These are phyloP conservation scores for Daldinia caldariorum DNA, from an alignment of 495 filamentous ascomycete species.

Conservation along the genomic window DNA sequence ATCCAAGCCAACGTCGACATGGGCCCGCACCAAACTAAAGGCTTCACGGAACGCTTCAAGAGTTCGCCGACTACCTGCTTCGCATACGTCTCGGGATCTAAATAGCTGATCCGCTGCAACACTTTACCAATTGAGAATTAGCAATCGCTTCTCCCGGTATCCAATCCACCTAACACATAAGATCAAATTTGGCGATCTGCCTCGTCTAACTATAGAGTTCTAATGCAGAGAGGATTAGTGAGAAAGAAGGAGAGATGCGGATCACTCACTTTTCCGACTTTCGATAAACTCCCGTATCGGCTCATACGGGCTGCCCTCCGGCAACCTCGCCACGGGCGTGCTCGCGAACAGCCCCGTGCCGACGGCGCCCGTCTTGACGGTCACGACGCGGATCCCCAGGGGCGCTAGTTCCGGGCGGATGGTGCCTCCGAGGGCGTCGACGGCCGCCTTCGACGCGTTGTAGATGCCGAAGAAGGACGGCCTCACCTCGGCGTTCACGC, in stretches of 20 bases:
- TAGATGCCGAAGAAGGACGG: constrained; percentile 57
- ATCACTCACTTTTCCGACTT: constrained; percentile 8
- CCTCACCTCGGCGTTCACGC: constrained; percentile 51
- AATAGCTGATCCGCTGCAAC: constrained; percentile 11
- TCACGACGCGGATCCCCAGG: constrained; percentile 56
- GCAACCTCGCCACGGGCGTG: constrained; percentile 37
- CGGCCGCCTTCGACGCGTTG: constrained; percentile 64
- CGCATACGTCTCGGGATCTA: constrained; percentile 31
- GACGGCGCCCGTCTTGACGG: constrained; percentile 46
- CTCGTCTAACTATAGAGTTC: no score
- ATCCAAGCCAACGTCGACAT: constrained; percentile 38
- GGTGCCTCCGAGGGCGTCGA: constrained; percentile 55
- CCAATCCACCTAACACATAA: background rate
- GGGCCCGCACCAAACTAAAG: constrained; percentile 38
- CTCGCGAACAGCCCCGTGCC: constrained; percentile 33
- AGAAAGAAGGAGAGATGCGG: background rate
- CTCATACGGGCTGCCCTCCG: constrained; percentile 38
- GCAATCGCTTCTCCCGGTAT: background rate
- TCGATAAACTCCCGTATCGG: constrained; percentile 45
- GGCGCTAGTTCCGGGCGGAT: constrained; percentile 65
- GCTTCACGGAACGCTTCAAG: constrained; percentile 29
- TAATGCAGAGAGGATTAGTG: background rate
- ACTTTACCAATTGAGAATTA: background rate
- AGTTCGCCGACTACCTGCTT: constrained; percentile 32
- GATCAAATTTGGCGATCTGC: background rate